These are phyloP conservation scores for Lecanicillium sp. DNA, from an alignment of 2,329 filamentous ascomycete species.

Conservation along the genomic window DNA sequence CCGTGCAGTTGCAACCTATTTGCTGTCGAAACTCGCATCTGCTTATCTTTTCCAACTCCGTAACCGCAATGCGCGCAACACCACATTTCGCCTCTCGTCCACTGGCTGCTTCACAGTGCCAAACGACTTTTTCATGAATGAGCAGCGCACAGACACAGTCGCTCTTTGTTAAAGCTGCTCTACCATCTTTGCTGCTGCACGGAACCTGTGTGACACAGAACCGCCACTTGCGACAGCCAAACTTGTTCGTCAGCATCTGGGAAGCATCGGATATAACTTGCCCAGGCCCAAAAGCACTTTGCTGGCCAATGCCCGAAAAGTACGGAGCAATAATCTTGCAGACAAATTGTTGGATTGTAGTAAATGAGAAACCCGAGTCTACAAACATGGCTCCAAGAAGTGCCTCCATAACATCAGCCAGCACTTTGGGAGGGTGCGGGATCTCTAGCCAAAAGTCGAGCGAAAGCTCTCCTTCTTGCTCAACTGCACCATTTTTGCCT, in stretches of 20 bases:
- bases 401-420: slow-evolving; percentile 83
- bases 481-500: slow-evolving; percentile 23
- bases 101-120: slow-evolving; percentile 52
- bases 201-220: slow-evolving; percentile 41
- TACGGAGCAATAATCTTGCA: slow-evolving; percentile 63
- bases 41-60: slow-evolving; percentile 33
- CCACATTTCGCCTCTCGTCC: slow-evolving; percentile 66
- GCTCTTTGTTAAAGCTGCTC: slow-evolving; percentile 29
- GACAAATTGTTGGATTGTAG: slow-evolving; percentile 70
- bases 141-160: slow-evolving; percentile 65
- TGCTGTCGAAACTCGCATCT: slow-evolving; percentile 49
- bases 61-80: slow-evolving; percentile 53
- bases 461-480: slow-evolving; percentile 17
- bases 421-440: slow-evolving; percentile 59
- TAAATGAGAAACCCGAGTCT: slow-evolving; percentile 74
- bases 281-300: slow-evolving; percentile 73
- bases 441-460: slow-evolving; percentile 29
- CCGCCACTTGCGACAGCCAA: slow-evolving; percentile 56
- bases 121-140: slow-evolving; percentile 65
- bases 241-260: slow-evolving; percentile 53
- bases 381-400: slow-evolving; percentile 89
- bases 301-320: slow-evolving; percentile 63
- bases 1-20: slow-evolving; percentile 58
- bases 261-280: slow-evolving; percentile 74
- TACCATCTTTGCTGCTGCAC: slow-evolving; percentile 31